These are phyloP conservation scores for Citrullus colocynthis DNA, from an alignment of 306 rosid genomes.

Conservation along the genomic window DNA sequence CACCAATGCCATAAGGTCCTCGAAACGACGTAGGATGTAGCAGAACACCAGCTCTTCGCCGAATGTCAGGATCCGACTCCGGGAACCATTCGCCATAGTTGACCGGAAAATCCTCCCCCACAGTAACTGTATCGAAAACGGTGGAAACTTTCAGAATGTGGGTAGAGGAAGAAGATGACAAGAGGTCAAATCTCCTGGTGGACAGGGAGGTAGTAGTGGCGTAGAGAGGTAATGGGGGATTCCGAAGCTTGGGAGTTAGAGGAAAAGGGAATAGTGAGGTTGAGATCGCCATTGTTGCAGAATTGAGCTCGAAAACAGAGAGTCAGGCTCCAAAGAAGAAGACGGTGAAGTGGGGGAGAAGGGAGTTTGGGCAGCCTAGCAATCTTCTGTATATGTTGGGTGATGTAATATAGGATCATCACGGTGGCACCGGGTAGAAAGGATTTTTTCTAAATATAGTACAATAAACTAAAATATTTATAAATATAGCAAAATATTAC, in stretches of 20 bases:
- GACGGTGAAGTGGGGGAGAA: background rate
- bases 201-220: background rate
- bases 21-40: slow-evolving; percentile 91
- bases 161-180: background rate
- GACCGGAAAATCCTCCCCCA: slow-evolving; percentile 45
- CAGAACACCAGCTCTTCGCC: slow-evolving; percentile 71
- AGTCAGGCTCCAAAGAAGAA: background rate
- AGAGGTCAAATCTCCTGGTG: background rate
- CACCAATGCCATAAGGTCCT: slow-evolving; percentile 81
- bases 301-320: background rate
- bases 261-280: background rate
- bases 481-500: too few species aligned
- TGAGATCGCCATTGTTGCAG: slow-evolving; percentile 4
- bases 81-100: slow-evolving; percentile 56
- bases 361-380: background rate
- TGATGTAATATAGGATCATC: background rate
- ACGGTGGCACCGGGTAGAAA: background rate
- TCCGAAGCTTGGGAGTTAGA: background rate
- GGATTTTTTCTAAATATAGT: too few species aligned
- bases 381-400: background rate
- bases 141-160: background rate
- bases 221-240: background rate
- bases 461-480: too few species aligned
- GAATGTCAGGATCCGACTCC: slow-evolving; percentile 21
- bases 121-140: slow-evolving; percentile 1